Base-by-base conservation (phyloP, 2,329 filamentous ascomycete genomes). In the Colletotrichum navitas region DNA sequence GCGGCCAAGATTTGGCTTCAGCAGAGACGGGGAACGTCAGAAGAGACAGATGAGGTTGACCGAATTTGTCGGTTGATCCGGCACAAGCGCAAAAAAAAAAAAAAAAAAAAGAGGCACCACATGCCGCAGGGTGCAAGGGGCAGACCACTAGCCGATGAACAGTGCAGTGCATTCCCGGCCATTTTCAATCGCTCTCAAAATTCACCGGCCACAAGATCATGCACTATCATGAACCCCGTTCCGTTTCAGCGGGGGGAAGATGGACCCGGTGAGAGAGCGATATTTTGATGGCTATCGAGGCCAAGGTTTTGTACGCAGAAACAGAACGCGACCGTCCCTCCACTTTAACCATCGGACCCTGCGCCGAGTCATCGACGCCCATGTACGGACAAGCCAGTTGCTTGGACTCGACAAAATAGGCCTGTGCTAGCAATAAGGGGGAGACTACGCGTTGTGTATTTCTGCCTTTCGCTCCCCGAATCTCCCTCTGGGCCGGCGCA, bases 61-160 rank as follows among this genome's bases (percentile, higher is more conserved):
- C 66, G 66, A 66, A 69, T 64, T 58, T 61, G 66, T 72, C 69
- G 66, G 66, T 71, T 72, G 70, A 61, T 66, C 61, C 70, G 70
- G 66, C 66, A 66, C 49, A 72, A 51, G 61, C 61, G 66, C 41
- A 58, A 58, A 12, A 45, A n/a, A 62, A 62, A n/a, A 4, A 12
- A 4, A 11, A n/a, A 12, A 12, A 56, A 45, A 45, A 49, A 54
- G 59, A 36, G 26, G 52, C 45, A 45, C 64, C 65, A 54, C 64
- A 70, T 60, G 59, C 66, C 60, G 61, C 39, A 58, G 59, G 60
- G 55, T 66, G 66, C 61, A 55, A 71, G 66, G 66, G 70, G 55
- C 61, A 26, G 49, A 45, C 61, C 59, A 26, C 58, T 55, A 63
- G 29, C 68, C 29, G 68, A 65, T 45, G 47, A 63, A 49, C 63